Percentiles rank a stretch among this genome's conserved stretches.
These are phyloP conservation scores for Cordyceps cicadae DNA, from an alignment of 2,329 filamentous ascomycete species.

Conservation along the genomic window DNA sequence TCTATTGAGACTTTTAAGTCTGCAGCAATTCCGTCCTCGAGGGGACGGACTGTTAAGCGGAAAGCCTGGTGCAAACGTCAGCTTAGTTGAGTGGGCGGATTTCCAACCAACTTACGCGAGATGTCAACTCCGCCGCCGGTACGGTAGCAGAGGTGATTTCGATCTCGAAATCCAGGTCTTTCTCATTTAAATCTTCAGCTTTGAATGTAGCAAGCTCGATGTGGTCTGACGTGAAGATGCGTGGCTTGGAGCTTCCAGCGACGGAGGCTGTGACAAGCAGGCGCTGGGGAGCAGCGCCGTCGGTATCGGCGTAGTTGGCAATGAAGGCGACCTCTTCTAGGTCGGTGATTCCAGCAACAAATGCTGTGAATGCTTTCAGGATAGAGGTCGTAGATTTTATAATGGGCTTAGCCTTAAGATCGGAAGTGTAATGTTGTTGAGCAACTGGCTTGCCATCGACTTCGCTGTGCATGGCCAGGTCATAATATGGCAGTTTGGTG, in stretches of 20 bases:
- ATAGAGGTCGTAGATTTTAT: neutral
- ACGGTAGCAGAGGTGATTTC: neutral
- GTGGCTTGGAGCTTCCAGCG: neutral
- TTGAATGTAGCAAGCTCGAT: slow-evolving; percentile 3
- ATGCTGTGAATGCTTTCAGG: slow-evolving; percentile 1
- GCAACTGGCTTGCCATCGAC: slow-evolving; percentile 1
- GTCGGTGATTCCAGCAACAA: slow-evolving; percentile 6
- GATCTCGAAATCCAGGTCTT: slow-evolving; percentile 1
- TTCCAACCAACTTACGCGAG: neutral
- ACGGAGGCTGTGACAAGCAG: neutral
- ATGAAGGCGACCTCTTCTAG: slow-evolving; percentile 6
- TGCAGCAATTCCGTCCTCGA: neutral
- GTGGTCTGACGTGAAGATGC: slow-evolving; percentile 7
- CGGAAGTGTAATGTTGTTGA: neutral
- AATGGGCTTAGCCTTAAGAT: neutral
- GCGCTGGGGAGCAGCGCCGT: neutral
- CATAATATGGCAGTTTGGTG: slow-evolving; percentile 10
- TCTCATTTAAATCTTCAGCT: neutral
- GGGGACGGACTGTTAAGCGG: neutral
- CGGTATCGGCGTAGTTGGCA: neutral
- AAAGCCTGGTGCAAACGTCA: neutral
- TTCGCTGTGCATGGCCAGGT: slow-evolving; percentile 7
- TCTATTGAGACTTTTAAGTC: neutral
- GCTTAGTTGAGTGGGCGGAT: neutral
- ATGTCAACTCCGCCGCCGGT: neutral